Evolutionary conservation across 176 grass and related monocot species (phyloP), one percentile per base, ranked within the genome.

Genomic region (Triticum monococcum): DNA sequence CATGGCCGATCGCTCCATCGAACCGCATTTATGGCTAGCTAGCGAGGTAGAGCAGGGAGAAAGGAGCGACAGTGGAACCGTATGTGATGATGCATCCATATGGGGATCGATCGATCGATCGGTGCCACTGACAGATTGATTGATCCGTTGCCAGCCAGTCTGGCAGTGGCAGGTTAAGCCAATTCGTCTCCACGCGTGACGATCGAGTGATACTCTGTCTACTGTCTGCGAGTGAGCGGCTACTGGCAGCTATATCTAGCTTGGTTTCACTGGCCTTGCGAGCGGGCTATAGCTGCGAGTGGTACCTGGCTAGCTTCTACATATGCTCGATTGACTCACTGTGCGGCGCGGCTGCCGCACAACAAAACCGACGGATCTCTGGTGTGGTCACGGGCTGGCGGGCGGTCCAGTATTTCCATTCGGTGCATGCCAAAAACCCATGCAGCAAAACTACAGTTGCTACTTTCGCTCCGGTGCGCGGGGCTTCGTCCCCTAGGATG

Each of bases 381-480:
- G 41, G 12, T 12, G 40, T 74, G 71, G 71, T 75, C 72, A 75
- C 72, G 72, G 72, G 72, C 72, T 13, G 72, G 68, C 50, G 50
- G 43, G 43, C 48, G 52, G 67, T 18, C n/a, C 71, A 25, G 0
- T 23, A 71, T 45, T 70, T 71, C 35, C 4, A 31, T 68, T 16
- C 40, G 4, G 72, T 28, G 72, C 40, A 4, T 75, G 40, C 41
- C 72, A 48, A 73, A 73, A 45, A 12, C 67, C 4, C 67, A 20
- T 11, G 2, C 68, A 10, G n/a, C 20, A 72, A 68, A 72, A 40
- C 35, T 23, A 12, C 20, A 40, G 4, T 11, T 6, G 9, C 68
- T 23, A 71, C 68, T 71, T 71, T 71, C 32, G 17, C 67, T 5
- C 17, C 1, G 68, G 0, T 38, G 20, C 9, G 9, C n/a, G 68